A percentile compares a stretch with the other conserved stretches of the same genome.
These are phyloP conservation scores for Sphagnum magellanicum DNA, from an alignment of 228 moss, liverwort and hornwort genomes.

Conservation along the genomic window DNA sequence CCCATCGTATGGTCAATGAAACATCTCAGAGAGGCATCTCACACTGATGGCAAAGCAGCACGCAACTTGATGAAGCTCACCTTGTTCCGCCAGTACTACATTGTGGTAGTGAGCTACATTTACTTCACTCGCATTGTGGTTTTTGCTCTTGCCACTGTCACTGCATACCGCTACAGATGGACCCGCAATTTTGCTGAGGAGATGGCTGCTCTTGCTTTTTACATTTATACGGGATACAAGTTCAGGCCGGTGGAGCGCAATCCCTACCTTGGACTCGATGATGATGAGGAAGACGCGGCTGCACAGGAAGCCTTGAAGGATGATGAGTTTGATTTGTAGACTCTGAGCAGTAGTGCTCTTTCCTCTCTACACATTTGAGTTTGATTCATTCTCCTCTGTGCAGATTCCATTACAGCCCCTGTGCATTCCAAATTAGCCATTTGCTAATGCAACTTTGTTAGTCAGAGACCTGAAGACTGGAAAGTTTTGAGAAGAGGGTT, in stretches of 20 bases:
- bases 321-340: slow-evolving; percentile 89
- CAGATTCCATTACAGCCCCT: too few relatives aligned
- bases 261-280: slow-evolving; percentile 94
- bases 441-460: too few relatives aligned
- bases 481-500: too few relatives aligned
- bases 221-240: slow-evolving; percentile 93
- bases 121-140: slow-evolving; percentile 98
- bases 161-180: slow-evolving; percentile 85
- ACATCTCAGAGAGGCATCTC: slow-evolving; percentile 74
- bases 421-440: too few relatives aligned
- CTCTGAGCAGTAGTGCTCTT: too few relatives aligned
- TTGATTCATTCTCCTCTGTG: too few relatives aligned
- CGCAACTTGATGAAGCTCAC: slow-evolving; percentile 91
- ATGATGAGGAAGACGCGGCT: slow-evolving; percentile 89
- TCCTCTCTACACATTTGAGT: too few relatives aligned
- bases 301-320: slow-evolving; percentile 81
- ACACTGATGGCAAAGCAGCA: slow-evolving; percentile 86
- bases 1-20: slow-evolving; percentile 99
- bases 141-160: slow-evolving; percentile 83
- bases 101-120: slow-evolving; percentile 96
- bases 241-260: slow-evolving; percentile 90
- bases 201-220: slow-evolving; percentile 82
- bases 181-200: slow-evolving; percentile 84
- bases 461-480: too few relatives aligned
- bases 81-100: slow-evolving; percentile 96